Base-by-base conservation (phyloP, 768 basidiomycete genomes). In the Lanmaoa rubissima region DNA sequence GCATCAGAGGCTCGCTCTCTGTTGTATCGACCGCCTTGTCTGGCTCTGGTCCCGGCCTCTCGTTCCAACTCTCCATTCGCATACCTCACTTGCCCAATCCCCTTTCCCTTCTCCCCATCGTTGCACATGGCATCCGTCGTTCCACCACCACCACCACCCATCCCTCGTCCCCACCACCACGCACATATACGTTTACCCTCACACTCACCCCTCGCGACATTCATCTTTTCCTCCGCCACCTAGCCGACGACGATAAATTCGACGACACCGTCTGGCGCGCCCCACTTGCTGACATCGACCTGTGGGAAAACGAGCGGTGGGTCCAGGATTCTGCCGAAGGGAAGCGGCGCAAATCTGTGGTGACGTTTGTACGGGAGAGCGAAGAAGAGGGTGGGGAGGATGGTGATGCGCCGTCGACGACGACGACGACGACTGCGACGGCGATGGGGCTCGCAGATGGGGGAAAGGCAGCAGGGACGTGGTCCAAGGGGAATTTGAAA, bases 261-360 rank as follows among this genome's bases (percentile, higher is more conserved):
- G 75, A 77, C 9, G 87, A 91, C 64, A 71, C 65, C 31, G 82
- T 82, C 44, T 92, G 89, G 88, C 74, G 71, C 0, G 75, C 85
- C 3, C 82, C 87, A 65, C 78, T 86, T 72, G 70, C 82, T 7
- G 80, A 84, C 35, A 88, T 92, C 16, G 87, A 90, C 69, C 66
- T 92, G 21, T 92, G 82, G 76, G 91, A 93, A 75, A 93, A 92
- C 70, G 89, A 92, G 67, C 77, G 92, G n/a, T 86, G 80, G 73
- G 66, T 70, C 38, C 69, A 71, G 31, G 56, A 59, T 28, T 51
- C 39, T 1, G 11, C 43, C 1, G 55, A 66, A 4, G n/a, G 11
- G 31, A 58, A 56, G 51, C 52, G 51, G 8, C 50, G 56, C 9
- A 60, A 39, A 46, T 54, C 62, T 0, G 31, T 40, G 26, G 54